Evolutionary conservation across 192 early-diverging fungal genomes (phyloP).

Genomic region (Coemansia sp.): DNA sequence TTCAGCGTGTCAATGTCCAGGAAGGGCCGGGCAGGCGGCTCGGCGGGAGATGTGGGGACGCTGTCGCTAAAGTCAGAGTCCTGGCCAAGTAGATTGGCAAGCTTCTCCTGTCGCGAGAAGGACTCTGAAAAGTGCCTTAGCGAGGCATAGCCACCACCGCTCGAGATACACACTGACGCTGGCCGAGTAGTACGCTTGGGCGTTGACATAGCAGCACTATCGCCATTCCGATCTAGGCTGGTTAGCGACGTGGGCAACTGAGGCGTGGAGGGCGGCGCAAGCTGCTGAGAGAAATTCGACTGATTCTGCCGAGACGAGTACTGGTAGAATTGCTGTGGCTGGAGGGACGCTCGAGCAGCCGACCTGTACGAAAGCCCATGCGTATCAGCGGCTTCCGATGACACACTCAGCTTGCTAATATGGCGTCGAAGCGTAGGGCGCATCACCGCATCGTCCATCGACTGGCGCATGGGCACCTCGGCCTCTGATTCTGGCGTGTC

Average conservation of each 20-base stretch:
- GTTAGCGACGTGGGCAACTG: not conserved
- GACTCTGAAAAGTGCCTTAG: conserved; percentile 30
- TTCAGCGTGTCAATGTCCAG: conserved; percentile 9
- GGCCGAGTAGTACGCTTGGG: conserved; percentile 27
- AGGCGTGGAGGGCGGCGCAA: not conserved
- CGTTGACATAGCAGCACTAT: not conserved
- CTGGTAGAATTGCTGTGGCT: conserved; percentile 33
- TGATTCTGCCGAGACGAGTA: conserved; percentile 20
- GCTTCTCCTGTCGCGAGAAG: conserved; percentile 40
- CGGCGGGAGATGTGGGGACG: conserved; percentile 34
- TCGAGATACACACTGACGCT: conserved; percentile 40
- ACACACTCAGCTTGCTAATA: conserved; percentile 43
- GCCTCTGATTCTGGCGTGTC: conserved; percentile 35
- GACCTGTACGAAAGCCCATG: conserved; percentile 9
- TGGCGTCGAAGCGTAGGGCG: conserved; percentile 40
- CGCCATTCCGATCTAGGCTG: conserved; percentile 4
- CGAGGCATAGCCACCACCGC: conserved; percentile 10
- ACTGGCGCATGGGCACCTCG: conserved; percentile 43
- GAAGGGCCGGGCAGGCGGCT: conserved; percentile 14
- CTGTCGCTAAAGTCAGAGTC: conserved; percentile 35
- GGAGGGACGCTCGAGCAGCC: conserved; percentile 36
- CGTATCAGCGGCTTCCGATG: conserved; percentile 32
- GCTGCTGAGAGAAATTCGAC: not conserved
- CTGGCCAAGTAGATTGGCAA: conserved; percentile 37
- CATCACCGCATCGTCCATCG: conserved; percentile 39